phyloP scores from a whole-genome alignment of 2,329 filamentous ascomycete species.

The Aureobasidium subglaciale region DNA sequence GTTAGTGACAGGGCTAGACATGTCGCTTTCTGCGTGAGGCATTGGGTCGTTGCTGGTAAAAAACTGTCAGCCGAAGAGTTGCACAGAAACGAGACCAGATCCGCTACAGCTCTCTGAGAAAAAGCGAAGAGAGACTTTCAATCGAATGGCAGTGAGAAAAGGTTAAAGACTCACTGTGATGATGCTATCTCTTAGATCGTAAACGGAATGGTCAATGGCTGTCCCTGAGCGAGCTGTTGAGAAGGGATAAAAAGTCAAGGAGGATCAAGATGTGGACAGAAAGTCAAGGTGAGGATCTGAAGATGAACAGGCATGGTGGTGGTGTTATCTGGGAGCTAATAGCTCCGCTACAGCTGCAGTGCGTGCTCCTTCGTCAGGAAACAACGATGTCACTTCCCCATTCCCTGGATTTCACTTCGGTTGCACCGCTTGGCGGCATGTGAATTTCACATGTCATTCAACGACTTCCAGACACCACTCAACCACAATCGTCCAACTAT shows the following conservation, averaged over 20 bases:
- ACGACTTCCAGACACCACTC: constrained; percentile 1
- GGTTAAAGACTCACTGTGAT: not conserved
- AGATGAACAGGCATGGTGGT: constrained; percentile 13
- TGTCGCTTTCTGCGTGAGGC: constrained; percentile 42
- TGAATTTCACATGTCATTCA: constrained; percentile 2
- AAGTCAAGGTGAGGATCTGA: not conserved
- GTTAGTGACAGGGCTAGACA: constrained; percentile 43
- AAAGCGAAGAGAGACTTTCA: not conserved
- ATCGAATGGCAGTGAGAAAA: not conserved
- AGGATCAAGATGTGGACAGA: not conserved
- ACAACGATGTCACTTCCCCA: constrained; percentile 13
- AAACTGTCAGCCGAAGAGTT: not conserved
- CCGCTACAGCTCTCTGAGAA: not conserved
- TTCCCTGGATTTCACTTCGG: not conserved
- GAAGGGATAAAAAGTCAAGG: not conserved
- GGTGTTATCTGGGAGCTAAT: constrained; percentile 10
- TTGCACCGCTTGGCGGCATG: not conserved
- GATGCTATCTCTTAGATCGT: not conserved
- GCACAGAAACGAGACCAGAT: not conserved
- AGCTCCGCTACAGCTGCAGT: constrained; percentile 10
- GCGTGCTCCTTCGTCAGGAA: constrained; percentile 5
- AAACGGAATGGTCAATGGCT: constrained; percentile 1
- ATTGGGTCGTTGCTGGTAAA: constrained; percentile 25
- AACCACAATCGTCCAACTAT: not conserved
- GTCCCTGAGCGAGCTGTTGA: not conserved